Evolutionary conservation across 768 basidiomycete species (phyloP).

Genomic region (Tricholoma hemisulphureum): DNA sequence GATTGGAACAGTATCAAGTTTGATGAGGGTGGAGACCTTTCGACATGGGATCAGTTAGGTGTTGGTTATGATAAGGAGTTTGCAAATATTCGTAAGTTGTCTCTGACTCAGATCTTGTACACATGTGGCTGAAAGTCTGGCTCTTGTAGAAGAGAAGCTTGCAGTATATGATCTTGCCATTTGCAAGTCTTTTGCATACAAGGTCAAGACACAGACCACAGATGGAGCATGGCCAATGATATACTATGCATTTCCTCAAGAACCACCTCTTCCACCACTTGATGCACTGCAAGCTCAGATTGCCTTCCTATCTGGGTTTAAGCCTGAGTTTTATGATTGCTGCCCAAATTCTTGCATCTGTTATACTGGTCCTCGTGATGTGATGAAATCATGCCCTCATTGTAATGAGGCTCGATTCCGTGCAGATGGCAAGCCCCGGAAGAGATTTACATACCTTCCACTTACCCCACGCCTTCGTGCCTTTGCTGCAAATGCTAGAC

Average conservation of each 20-base stretch:
- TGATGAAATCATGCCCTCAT: slow-evolving; percentile 26
- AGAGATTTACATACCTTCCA: slow-evolving; percentile 36
- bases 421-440: slow-evolving; percentile 24
- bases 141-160: slow-evolving; percentile 9
- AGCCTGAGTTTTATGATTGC: slow-evolving; percentile 25
- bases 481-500: slow-evolving; percentile 17
- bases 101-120: too few relatives aligned
- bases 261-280: slow-evolving; percentile 17
- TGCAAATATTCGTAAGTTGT: too few relatives aligned
- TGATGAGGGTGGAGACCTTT: too few relatives aligned
- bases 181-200: slow-evolving; percentile 19
- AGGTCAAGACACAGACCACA: slow-evolving; percentile 16
- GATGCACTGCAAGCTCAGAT: slow-evolving; percentile 7
- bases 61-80: too few relatives aligned
- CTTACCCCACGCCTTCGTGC: slow-evolving; percentile 24
- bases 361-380: slow-evolving; percentile 23
- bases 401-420: slow-evolving; percentile 31
- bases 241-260: slow-evolving; percentile 12
- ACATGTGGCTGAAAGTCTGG: too few relatives aligned
- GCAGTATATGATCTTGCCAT: slow-evolving; percentile 18
- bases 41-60: too few relatives aligned
- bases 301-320: slow-evolving; percentile 28
- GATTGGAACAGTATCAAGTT: too few relatives aligned
- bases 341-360: too few relatives aligned
- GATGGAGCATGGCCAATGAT: slow-evolving; percentile 12